phyloP scores from a whole-genome alignment of 2,329 filamentous ascomycete species.

The Talaromyces sp. region DNA sequence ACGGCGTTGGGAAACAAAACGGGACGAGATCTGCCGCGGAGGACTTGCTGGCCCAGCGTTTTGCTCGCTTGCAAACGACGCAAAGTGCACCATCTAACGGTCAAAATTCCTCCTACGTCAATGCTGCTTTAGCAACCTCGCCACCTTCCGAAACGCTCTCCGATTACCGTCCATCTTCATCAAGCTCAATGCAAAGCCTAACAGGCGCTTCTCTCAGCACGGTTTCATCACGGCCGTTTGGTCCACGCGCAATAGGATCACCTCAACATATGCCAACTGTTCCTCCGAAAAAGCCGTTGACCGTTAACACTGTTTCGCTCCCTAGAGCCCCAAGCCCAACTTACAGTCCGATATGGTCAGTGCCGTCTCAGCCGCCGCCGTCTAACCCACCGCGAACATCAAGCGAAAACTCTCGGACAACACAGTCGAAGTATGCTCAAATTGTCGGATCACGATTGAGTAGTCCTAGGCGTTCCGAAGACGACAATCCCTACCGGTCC shows the following conservation, averaged over 20 bases:
- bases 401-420: constrained; percentile 34
- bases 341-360: constrained; percentile 41
- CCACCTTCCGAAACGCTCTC: constrained; percentile 13
- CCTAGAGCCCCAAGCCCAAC: constrained; percentile 44
- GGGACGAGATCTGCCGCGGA: constrained; percentile 16
- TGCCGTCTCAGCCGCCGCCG: constrained; percentile 29
- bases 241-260: constrained; percentile 39
- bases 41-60: constrained; percentile 37
- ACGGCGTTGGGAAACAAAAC: constrained; percentile 16
- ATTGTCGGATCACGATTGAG: constrained; percentile 26
- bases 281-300: constrained; percentile 39
- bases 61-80: constrained; percentile 31
- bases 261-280: constrained; percentile 27
- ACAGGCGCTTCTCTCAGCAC: constrained; percentile 15
- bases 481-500: constrained; percentile 41
- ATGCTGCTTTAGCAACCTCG: neutral
- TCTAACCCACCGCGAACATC: constrained; percentile 35
- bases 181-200: constrained; percentile 16
- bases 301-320: constrained; percentile 26
- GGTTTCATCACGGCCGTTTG: constrained; percentile 28
- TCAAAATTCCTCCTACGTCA: neutral
- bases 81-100: constrained; percentile 14
- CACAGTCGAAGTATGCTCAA: constrained; percentile 31
- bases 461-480: constrained; percentile 28
- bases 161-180: constrained; percentile 18